Evolutionary conservation across 129 eudicot species (phyloP).

Genomic region (Logfia minima): DNA sequence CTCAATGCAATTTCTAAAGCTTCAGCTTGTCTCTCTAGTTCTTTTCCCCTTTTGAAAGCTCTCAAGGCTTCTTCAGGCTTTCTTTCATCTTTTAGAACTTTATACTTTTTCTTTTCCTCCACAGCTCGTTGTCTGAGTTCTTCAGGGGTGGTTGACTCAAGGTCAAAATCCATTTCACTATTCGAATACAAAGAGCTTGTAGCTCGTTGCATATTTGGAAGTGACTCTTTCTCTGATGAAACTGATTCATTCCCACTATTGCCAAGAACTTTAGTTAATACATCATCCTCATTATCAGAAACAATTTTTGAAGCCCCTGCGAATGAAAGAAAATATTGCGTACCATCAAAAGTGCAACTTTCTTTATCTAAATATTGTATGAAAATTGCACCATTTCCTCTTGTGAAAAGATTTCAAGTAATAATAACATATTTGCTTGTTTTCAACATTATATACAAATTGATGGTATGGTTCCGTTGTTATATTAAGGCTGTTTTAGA

Average conservation of each 20-base stretch:
- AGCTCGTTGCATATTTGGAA: constrained; percentile 26
- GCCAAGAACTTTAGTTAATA: constrained; percentile 44
- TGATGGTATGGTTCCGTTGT: neutral
- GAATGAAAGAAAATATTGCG: neutral
- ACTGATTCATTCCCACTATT: constrained; percentile 33
- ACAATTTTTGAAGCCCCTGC: constrained; percentile 62
- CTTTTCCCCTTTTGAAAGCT: constrained; percentile 92
- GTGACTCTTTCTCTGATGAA: constrained; percentile 38
- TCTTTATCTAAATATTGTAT: too few species aligned
- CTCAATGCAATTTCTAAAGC: constrained; percentile 68
- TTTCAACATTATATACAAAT: neutral
- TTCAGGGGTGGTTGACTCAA: constrained; percentile 64
- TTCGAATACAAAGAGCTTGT: constrained; percentile 53
- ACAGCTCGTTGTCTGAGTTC: constrained; percentile 77
- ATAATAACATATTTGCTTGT: neutral
- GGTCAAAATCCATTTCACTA: constrained; percentile 32
- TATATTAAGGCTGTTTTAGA: neutral
- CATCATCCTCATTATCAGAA: constrained; percentile 62
- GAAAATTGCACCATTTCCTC: neutral
- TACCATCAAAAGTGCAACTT: too few species aligned
- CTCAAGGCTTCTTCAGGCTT: constrained; percentile 87
- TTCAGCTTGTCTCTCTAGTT: constrained; percentile 92
- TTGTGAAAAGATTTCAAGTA: neutral
- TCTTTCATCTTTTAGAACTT: constrained; percentile 68
- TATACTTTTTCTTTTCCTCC: constrained; percentile 74